phyloP scores from a whole-genome alignment of 75 land plant genomes.

The Picea sitchensis region DNA sequence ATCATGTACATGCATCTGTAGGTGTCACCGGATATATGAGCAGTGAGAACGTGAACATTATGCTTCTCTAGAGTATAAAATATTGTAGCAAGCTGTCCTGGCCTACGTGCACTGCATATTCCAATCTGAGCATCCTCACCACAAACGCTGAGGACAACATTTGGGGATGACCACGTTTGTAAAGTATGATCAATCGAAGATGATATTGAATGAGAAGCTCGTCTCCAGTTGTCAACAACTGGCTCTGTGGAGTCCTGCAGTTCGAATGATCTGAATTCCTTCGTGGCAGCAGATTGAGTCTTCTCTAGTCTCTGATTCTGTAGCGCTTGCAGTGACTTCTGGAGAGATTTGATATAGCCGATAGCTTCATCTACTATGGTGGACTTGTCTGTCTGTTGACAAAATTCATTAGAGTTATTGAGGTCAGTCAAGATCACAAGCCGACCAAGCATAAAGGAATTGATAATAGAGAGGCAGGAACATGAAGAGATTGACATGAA shows the following conservation, averaged over 20 bases:
- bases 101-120: slow-evolving; percentile 36
- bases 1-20: slow-evolving; percentile 46
- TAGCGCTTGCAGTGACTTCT: slow-evolving; percentile 40
- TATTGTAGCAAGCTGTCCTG: slow-evolving; percentile 36
- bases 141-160: slow-evolving; percentile 49
- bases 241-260: too few relatives aligned
- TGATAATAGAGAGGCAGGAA: too few relatives aligned
- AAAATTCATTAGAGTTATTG: background rate
- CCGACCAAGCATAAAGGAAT: background rate
- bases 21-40: slow-evolving; percentile 35
- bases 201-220: too few relatives aligned
- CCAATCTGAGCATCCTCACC: slow-evolving; percentile 57
- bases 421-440: background rate
- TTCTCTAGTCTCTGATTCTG: slow-evolving; percentile 46
- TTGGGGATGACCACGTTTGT: slow-evolving; percentile 61
- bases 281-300: background rate
- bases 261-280: background rate
- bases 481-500: too few relatives aligned
- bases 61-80: slow-evolving; percentile 54
- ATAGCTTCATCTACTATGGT: slow-evolving; percentile 81
- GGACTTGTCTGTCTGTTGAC: slow-evolving; percentile 69
- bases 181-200: slow-evolving; percentile 10
- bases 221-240: too few relatives aligned
- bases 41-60: slow-evolving; percentile 44
- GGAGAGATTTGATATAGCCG: slow-evolving; percentile 47